Evolutionary conservation across 139 green algal species (phyloP).

Genomic region (Yamagishiella unicocca): DNA sequence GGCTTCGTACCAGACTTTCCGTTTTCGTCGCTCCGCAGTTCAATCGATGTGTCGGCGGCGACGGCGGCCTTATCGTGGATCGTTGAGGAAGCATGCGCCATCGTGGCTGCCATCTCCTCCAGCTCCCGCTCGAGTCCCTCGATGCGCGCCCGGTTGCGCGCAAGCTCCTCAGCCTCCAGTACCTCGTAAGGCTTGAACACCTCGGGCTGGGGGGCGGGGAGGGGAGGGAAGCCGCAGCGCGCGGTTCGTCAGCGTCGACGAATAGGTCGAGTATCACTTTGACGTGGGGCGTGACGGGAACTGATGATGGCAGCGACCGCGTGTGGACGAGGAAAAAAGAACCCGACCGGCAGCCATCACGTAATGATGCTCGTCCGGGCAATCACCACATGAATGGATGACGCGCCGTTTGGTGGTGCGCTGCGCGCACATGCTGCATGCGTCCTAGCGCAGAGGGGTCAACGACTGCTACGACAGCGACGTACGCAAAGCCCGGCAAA

Average conservation of each 20-base stretch:
- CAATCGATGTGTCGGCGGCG: too few species aligned
- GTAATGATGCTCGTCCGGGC: background rate
- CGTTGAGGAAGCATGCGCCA: background rate
- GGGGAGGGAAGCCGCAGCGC: background rate
- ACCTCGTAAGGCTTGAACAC: slow-evolving; percentile 13
- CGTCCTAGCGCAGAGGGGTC: too few species aligned
- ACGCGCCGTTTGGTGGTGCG: background rate
- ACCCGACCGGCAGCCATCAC: background rate
- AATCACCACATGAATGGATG: background rate
- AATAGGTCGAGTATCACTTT: background rate
- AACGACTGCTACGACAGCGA: too few species aligned
- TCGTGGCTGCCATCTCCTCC: background rate
- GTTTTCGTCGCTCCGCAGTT: too few species aligned
- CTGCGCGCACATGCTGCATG: too few species aligned
- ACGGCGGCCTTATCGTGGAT: background rate
- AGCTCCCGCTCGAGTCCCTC: slow-evolving; percentile 2
- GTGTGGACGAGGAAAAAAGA: too few species aligned
- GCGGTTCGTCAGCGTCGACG: background rate
- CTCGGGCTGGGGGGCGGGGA: background rate
- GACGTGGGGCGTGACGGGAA: too few species aligned
- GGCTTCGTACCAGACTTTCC: too few species aligned
- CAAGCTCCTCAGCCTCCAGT: slow-evolving; percentile 28
- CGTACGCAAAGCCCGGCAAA: too few species aligned
- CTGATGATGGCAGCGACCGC: too few species aligned
- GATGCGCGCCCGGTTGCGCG: background rate